Base-by-base conservation (phyloP, 2,329 filamentous ascomycete genomes). In the Aureobasidium vineae region DNA sequence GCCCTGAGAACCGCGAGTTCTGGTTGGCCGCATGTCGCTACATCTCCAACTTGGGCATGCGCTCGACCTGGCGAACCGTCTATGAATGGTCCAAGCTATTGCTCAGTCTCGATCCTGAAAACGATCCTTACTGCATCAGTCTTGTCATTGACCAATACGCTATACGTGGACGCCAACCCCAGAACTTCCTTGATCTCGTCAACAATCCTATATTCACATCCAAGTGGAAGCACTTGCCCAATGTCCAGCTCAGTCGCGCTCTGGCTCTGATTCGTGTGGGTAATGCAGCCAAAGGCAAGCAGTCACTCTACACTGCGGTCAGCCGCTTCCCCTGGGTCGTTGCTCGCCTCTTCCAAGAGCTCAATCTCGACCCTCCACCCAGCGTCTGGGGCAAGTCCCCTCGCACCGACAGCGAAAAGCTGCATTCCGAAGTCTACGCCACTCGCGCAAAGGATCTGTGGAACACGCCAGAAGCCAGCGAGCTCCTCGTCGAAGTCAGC, bases 31-130 rank as follows among this genome's bases (percentile, higher is more conserved):
- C 88, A 10, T 96, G 92, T 82, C 88, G 93, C 71, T 97, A 97
- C 73, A 89, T 98, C 72, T 86, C 86, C 71, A 95, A 91, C 70
- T 82, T 99, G 26, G 84, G 92, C 19, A 88, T 92, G 78, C 94
- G 96, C 72, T 92, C 93, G n/a, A 97, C 94, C 1, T 97, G 92
- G 82, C 85, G 92, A 54, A 98, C 95, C 0, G 92, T 92, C 0
- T 87, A 96, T 56, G 95, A 98, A 77, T 99, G 95, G 93, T 86
- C 91, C 7, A 97, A 95, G 78, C 79, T 98, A 6, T 81, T 97
- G 11, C 83, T 96, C 36, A 86, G 88, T 67, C 78, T 98, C 67
- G 86, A 92, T 70, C 87, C 87, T 3, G 79, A 83, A 56, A 80
- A 82, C 4, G 95, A 99, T 74, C 92, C 92, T 0, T 97, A 97